Evolutionary conservation across 2,329 filamentous ascomycete species (phyloP).

Genomic region (Botrytis hyacinthi): DNA sequence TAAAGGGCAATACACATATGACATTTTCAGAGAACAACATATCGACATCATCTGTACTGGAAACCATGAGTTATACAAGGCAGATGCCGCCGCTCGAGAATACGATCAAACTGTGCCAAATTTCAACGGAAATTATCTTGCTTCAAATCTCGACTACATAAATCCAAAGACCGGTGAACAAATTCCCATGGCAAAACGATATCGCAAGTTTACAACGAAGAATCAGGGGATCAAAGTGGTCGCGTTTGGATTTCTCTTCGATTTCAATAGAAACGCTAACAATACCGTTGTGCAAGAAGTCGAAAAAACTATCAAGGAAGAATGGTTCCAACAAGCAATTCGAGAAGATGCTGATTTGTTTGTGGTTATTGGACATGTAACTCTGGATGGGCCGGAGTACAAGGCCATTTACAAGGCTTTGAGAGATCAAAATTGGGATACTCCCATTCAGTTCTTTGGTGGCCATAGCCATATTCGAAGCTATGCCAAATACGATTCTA

Average conservation of each 20-base stretch:
- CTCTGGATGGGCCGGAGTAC: slow-evolving; percentile 77
- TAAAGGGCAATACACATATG: slow-evolving; percentile 84
- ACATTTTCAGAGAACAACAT: slow-evolving; percentile 78
- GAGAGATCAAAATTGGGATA: slow-evolving; percentile 71
- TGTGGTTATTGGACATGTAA: slow-evolving; percentile 81
- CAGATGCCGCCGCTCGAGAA: slow-evolving; percentile 74
- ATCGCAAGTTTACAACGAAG: slow-evolving; percentile 86
- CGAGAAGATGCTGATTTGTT: slow-evolving; percentile 85
- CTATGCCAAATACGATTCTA: slow-evolving; percentile 73
- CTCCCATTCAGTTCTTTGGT: slow-evolving; percentile 87
- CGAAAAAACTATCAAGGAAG: slow-evolving; percentile 73
- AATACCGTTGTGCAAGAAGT: slow-evolving; percentile 84
- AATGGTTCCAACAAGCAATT: slow-evolving; percentile 87
- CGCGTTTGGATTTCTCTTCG: slow-evolving; percentile 91
- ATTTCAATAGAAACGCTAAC: slow-evolving; percentile 87
- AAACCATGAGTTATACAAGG: slow-evolving; percentile 93
- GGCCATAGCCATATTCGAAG: slow-evolving; percentile 90
- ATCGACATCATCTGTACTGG: slow-evolving; percentile 85
- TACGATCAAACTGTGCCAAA: slow-evolving; percentile 77
- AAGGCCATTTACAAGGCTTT: slow-evolving; percentile 75
- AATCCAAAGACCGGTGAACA: slow-evolving; percentile 68
- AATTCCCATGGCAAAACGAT: slow-evolving; percentile 76
- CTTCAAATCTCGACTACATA: slow-evolving; percentile 89
- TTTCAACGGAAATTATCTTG: slow-evolving; percentile 76
- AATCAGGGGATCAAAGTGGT: slow-evolving; percentile 80